These are phyloP conservation scores for Nicotiana knightiana DNA, from an alignment of 257 asterid species.

Conservation along the genomic window DNA sequence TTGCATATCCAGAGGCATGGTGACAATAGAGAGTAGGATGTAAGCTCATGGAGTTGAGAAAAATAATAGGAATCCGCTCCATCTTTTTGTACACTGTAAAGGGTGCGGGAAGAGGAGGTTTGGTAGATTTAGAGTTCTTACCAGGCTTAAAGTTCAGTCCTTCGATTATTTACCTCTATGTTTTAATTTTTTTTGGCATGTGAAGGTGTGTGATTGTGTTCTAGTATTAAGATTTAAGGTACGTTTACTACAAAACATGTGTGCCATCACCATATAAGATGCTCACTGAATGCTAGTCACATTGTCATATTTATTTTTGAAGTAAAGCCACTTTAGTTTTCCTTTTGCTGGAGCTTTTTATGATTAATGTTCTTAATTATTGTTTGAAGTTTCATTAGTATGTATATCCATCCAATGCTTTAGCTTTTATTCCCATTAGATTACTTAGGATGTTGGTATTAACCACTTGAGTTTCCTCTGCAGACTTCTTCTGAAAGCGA, in stretches of 20 bases:
- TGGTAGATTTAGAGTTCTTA: background rate
- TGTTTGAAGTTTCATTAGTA: background rate
- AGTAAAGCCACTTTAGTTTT: background rate
- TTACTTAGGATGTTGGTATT: background rate
- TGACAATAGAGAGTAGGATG: background rate
- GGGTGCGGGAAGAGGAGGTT: background rate
- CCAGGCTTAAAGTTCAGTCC: background rate
- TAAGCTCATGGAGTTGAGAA: background rate
- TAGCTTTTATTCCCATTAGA: background rate
- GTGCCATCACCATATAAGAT: background rate
- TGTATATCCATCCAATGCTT: background rate
- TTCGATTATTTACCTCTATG: background rate
- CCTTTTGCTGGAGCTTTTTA: background rate
- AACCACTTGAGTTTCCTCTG: slow-evolving; percentile 10
- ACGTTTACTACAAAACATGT: background rate
- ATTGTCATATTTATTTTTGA: background rate
- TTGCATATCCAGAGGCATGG: background rate
- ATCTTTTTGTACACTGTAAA: background rate
- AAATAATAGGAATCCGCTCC: background rate
- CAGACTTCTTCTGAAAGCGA: slow-evolving; percentile 61
- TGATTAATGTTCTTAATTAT: background rate
- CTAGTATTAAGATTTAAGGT: background rate
- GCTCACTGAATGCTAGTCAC: background rate
- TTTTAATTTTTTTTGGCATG: background rate
- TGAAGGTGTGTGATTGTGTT: slow-evolving; percentile 3